Conservation (phyloP, 1,284 basidiomycete species). For the Rhodotorula sp. region DNA sequence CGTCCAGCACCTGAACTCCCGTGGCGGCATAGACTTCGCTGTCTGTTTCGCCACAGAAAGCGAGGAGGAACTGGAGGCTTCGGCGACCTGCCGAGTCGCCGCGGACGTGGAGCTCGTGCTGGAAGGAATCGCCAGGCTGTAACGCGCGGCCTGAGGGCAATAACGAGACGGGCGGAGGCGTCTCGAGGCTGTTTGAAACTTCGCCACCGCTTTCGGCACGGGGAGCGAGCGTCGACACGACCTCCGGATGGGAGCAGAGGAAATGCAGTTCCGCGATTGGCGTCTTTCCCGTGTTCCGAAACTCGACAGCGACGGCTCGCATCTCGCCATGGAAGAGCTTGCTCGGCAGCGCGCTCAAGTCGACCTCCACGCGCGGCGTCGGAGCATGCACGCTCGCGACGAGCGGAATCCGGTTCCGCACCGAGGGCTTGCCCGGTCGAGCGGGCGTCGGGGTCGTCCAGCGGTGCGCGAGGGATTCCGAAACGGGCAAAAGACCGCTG, state of each 20-base stretch:
- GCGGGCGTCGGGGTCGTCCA: constrained; percentile 42
- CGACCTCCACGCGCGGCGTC: constrained; percentile 41
- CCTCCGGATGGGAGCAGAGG: constrained; percentile 43
- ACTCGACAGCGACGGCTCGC: constrained; percentile 33
- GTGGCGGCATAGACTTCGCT: constrained; percentile 16
- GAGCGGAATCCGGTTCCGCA: constrained; percentile 49
- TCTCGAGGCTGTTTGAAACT: constrained; percentile 12
- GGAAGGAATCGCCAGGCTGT: constrained; percentile 17
- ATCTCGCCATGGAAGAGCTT: constrained; percentile 48
- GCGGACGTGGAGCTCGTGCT: constrained; percentile 16
- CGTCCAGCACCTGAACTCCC: constrained; percentile 16
- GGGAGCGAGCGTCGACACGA: constrained; percentile 6
- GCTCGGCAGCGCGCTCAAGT: constrained; percentile 34
- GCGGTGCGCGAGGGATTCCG: constrained; percentile 50
- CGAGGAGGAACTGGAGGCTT: constrained; percentile 19
- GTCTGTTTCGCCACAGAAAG: constrained; percentile 10
- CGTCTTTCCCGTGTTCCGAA: constrained; percentile 48
- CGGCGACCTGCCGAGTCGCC: constrained; percentile 17
- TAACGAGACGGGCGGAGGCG: not conserved
- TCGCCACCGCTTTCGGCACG: not conserved
- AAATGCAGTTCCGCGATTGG: constrained; percentile 45
- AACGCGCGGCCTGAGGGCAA: not conserved
- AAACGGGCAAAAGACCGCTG: constrained; percentile 50
- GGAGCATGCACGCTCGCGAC: constrained; percentile 47
- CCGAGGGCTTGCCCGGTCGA: constrained; percentile 45